Conservation (phyloP, 2,329 filamentous ascomycete genomes). For the Ophiostoma himal-ulmi region DNA sequence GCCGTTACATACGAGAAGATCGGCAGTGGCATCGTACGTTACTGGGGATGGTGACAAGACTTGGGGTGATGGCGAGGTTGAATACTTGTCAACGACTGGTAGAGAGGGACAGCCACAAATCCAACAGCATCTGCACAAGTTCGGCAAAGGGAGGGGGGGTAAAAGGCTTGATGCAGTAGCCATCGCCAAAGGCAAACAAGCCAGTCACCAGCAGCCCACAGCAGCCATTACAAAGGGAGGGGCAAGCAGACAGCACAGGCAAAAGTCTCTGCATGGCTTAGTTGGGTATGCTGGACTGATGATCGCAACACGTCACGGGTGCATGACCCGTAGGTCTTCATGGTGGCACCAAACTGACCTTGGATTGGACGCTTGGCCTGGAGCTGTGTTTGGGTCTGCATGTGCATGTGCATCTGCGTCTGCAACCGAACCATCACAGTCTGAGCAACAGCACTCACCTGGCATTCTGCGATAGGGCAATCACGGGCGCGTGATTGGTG, state of each 20-base stretch:
- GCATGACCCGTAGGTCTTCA: background rate
- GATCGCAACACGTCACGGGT: conserved; percentile 1
- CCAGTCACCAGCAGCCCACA: background rate
- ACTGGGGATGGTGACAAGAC: no score
- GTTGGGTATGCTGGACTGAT: background rate
- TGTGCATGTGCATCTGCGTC: background rate
- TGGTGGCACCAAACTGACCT: background rate
- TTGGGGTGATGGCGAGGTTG: no score
- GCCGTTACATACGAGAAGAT: no score
- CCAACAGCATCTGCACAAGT: background rate
- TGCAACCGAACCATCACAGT: background rate
- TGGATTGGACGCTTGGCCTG: background rate
- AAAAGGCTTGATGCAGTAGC: background rate
- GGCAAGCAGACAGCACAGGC: background rate
- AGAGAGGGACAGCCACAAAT: background rate
- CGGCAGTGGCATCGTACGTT: no score
- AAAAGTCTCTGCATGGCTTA: background rate
- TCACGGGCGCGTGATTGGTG: background rate
- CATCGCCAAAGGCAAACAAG: background rate
- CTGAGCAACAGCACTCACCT: background rate
- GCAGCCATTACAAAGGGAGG: no score
- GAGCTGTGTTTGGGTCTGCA: background rate
- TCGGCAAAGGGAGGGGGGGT: background rate
- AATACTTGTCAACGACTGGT: no score
- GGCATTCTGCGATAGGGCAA: background rate